phyloP scores from a whole-genome alignment of 2,329 filamentous ascomycete species.

The Chaetomium strumarium region DNA sequence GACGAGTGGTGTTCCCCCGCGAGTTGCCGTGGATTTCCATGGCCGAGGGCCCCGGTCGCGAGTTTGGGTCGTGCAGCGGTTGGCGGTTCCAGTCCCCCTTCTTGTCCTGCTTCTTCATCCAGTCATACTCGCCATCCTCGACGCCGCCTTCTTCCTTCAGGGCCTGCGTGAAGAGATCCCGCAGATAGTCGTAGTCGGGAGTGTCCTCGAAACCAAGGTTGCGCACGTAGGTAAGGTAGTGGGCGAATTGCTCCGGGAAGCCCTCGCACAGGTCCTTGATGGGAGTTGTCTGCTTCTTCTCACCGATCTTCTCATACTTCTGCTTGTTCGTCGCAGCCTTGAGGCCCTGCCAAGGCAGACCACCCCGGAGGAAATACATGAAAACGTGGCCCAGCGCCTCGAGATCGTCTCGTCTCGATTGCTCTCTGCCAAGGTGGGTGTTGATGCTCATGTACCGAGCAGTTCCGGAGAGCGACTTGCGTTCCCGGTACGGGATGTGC shows the following conservation, averaged over 20 bases:
- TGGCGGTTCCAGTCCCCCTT: conserved; percentile 76
- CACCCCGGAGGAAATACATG: conserved; percentile 68
- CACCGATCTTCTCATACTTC: conserved; percentile 99
- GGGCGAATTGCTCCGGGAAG: conserved; percentile 95
- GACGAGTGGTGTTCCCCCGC: conserved; percentile 60
- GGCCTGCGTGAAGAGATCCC: conserved; percentile 92
- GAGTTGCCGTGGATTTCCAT: conserved; percentile 75
- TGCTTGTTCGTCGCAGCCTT: conserved; percentile 80
- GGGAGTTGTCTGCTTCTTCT: conserved; percentile 97
- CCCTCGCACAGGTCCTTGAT: conserved; percentile 97
- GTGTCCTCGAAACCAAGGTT: conserved; percentile 98
- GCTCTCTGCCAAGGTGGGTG: conserved; percentile 92
- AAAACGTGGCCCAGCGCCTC: conserved; percentile 77
- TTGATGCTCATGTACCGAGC: conserved; percentile 99
- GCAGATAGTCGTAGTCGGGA: conserved; percentile 95
- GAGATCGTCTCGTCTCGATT: conserved; percentile 91
- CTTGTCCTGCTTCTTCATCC: conserved; percentile 87
- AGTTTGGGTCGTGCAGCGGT: conserved; percentile 70
- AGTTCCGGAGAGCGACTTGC: conserved; percentile 93
- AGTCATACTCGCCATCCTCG: conserved; percentile 98
- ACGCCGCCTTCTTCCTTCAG: conserved; percentile 91
- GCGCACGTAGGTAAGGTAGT: conserved; percentile 94
- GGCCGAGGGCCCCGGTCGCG: conserved; percentile 72
- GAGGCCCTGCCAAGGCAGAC: conserved; percentile 65
- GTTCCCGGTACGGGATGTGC: conserved; percentile 94